phyloP scores from a whole-genome alignment of 768 basidiomycete genomes.

The Postia placenta region DNA sequence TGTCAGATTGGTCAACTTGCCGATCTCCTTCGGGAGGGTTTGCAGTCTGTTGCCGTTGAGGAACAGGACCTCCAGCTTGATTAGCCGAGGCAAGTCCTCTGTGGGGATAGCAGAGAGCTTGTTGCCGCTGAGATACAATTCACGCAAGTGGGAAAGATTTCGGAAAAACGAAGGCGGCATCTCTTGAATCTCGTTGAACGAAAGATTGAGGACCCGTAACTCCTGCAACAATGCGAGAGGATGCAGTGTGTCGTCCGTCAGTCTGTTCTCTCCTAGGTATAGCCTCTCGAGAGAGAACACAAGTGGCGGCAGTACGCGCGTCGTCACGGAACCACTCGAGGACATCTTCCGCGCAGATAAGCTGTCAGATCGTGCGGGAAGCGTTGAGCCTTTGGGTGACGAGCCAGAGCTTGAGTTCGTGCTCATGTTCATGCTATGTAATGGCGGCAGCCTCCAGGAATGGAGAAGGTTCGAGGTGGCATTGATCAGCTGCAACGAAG shows the following conservation, averaged over 20 bases:
- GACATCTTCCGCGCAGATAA: constrained; percentile 41
- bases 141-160: constrained; percentile 64
- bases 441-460: constrained; percentile 61
- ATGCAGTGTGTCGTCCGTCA: constrained; percentile 75
- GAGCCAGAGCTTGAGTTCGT: not conserved
- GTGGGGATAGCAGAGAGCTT: constrained; percentile 84
- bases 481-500: constrained; percentile 67
- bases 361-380: not conserved
- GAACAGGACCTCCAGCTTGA: constrained; percentile 67
- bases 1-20: constrained; percentile 70
- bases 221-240: constrained; percentile 71
- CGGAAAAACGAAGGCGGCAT: constrained; percentile 74
- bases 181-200: constrained; percentile 92
- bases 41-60: constrained; percentile 92
- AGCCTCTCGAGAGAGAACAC: constrained; percentile 69
- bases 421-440: constrained; percentile 15
- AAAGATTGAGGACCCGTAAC: constrained; percentile 80
- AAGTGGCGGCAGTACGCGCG: constrained; percentile 45
- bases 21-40: constrained; percentile 86
- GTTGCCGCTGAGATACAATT: constrained; percentile 95
- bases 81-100: constrained; percentile 76
- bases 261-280: constrained; percentile 85
- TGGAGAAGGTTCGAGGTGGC: constrained; percentile 83
- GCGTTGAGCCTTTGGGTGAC: not conserved
- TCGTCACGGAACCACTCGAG: constrained; percentile 22